Evolutionary conservation across 1,139 yeast species (phyloP), one percentile per base, ranked within the genome.

Genomic region (Wickerhamiella infanticola): DNA sequence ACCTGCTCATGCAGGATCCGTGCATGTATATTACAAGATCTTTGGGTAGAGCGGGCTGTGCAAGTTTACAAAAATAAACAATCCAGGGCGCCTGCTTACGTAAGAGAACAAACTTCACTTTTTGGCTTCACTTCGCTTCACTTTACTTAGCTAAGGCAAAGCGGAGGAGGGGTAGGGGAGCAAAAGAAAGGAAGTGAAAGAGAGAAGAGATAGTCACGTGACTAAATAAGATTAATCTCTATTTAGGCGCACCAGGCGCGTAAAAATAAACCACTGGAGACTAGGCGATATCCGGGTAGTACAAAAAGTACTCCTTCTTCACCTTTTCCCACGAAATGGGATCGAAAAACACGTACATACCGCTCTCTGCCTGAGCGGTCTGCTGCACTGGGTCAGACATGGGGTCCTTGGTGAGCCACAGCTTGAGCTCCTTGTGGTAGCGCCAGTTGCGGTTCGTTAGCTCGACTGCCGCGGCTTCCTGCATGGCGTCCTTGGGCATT

Each of bases 281-380:
- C 51, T 54, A 64, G 29, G 70, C 70, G 40, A 67, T 67, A 43
- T 66, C 68, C 13, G 68, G 68, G 50, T 67, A 67, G 52, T 62
- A 64, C 45, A 67, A 50, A 13, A 64, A 63, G 50, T 66, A 66
- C 55, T 67, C 71, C 51, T 63, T 61, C 56, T 83, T 86, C 54
- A 90, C 86, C 65, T 85, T 84, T 58, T 85, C 95, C 99, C 99
- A 93, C 50, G 82, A 77, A 54, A 81, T 85, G 4, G 97, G 97
- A 59, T 93, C 98, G 62, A 93, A 93, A 62, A 93, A 90, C 41
- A 88, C 81, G 62, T 90, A 93, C n/a, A 88, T 81, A 2, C 98
- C 97, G 52, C 90, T 77, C 64, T 93, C 98, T 44, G 90, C 86
- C 52, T 82, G 83, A 45, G 79, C 81, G 31, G 85, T 77, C 47